These are phyloP conservation scores for Rhizophora mangle DNA, from an alignment of 345 rosid species.

Conservation along the genomic window DNA sequence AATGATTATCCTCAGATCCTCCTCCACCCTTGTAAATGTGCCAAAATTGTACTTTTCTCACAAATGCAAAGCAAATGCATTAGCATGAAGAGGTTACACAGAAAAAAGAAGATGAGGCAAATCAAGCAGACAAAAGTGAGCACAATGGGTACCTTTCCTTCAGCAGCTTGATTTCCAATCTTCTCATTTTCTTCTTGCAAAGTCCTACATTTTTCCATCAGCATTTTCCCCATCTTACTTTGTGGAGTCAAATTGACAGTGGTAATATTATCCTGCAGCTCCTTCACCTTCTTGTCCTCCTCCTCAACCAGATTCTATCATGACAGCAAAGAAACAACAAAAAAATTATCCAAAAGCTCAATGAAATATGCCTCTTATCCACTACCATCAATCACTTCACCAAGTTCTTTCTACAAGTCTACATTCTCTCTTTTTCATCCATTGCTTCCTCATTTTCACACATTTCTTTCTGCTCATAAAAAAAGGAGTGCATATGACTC, in stretches of 20 bases:
- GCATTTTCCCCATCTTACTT: conserved; percentile 92
- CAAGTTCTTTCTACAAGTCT: too few species aligned
- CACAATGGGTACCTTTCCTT: conserved; percentile 68
- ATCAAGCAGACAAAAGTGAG: conserved; percentile 9
- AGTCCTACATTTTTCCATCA: conserved; percentile 92
- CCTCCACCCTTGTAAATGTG: not conserved
- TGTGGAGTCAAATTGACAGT: conserved; percentile 85
- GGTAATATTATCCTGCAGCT: conserved; percentile 83
- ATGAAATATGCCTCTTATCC: too few species aligned
- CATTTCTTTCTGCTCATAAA: too few species aligned
- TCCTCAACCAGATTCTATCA: conserved; percentile 84
- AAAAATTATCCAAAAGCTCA: not conserved
- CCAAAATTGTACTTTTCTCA: conserved; percentile 3
- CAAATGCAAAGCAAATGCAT: not conserved
- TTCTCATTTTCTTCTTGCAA: conserved; percentile 96
- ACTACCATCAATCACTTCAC: too few species aligned
- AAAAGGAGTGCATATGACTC: too few species aligned
- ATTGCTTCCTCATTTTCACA: too few species aligned
- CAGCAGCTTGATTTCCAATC: conserved; percentile 91
- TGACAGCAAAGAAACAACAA: conserved; percentile 1
- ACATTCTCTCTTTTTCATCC: too few species aligned
- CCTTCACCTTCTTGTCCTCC: conserved; percentile 94
- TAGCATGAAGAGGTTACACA: not conserved
- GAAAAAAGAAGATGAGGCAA: not conserved
- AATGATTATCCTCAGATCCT: not conserved